phyloP scores from a whole-genome alignment of 164 flowering plant genomes.

The Nelumbo lutea region DNA sequence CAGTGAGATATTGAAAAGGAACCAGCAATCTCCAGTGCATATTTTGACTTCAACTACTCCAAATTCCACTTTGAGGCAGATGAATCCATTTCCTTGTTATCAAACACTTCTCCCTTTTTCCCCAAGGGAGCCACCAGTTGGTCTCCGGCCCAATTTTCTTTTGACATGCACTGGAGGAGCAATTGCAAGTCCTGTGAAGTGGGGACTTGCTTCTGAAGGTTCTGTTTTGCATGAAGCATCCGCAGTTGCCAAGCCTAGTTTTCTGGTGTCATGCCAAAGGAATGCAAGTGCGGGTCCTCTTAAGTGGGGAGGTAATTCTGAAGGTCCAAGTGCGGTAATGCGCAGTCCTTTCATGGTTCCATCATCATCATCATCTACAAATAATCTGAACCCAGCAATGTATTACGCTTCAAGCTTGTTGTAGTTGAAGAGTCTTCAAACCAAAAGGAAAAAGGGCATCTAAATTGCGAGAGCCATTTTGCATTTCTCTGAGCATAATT shows the following conservation, averaged over 20 bases:
- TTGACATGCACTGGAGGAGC: slow-evolving; percentile 22
- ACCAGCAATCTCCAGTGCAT: slow-evolving; percentile 17
- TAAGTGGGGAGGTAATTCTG: slow-evolving; percentile 34
- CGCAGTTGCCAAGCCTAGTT: slow-evolving; percentile 8
- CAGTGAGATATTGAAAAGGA: slow-evolving; percentile 14
- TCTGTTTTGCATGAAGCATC: background rate
- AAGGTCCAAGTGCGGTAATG: slow-evolving; percentile 24
- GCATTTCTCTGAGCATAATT: background rate
- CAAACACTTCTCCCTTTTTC: slow-evolving; percentile 15
- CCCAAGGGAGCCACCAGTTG: slow-evolving; percentile 14
- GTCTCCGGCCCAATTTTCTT: slow-evolving; percentile 20
- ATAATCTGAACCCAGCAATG: slow-evolving; percentile 26
- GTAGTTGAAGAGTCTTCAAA: slow-evolving; percentile 10
- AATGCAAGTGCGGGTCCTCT: slow-evolving; percentile 24
- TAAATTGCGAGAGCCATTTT: background rate
- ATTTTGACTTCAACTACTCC: slow-evolving; percentile 14
- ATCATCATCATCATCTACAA: slow-evolving; percentile 21
- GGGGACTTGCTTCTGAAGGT: slow-evolving; percentile 35
- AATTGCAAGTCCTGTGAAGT: slow-evolving; percentile 25
- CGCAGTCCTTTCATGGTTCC: slow-evolving; percentile 24
- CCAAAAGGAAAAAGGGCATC: background rate
- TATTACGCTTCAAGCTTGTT: slow-evolving; percentile 31
- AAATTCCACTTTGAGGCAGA: slow-evolving; percentile 15
- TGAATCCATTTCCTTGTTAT: slow-evolving; percentile 22
- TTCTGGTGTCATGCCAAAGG: slow-evolving; percentile 22